Base-by-base conservation (phyloP, 2,329 filamentous ascomycete species). In the Ophiocordyceps polyrhachis-furcata region DNA sequence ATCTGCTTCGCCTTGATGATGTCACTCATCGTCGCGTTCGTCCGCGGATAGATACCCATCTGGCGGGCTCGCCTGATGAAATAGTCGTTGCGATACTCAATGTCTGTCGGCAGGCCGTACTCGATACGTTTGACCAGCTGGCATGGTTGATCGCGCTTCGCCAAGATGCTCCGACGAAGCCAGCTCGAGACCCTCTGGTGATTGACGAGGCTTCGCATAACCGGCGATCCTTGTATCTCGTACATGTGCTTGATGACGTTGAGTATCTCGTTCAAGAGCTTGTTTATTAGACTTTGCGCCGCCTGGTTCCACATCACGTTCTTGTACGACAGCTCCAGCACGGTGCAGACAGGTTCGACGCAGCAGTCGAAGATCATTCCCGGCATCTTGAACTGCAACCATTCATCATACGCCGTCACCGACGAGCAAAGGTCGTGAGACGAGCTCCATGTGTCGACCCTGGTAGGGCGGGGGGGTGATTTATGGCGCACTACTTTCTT, bases 41-140 rank as follows among this genome's bases (percentile, higher is more conserved):
- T 67, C 12, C 76, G 74, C 53, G 79, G 79, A 43, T 74, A 67
- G n/a, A 94, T 66, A 1, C 84, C 83, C 48, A 88, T 54, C 56
- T 83, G 74, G 52, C 74, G 70, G 0, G 83, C 91, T 38, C 81
- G 73, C 43, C 67, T 70, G 29, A 93, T 70, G 48, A 98, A 81
- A 63, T 89, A 98, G 1, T 88, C 89, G 58, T 93, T 95, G 52
- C 89, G 73, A 55, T 81, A 93, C 41, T 88, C 76, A 38, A 95
- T 74, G 54, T 94, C 86, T 0, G 84, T 86, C 47, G 68, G 62
- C 48, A 65, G 63, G 1, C 83, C 81, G 1, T 62, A 58, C 12
- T 74, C 63, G 13, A 88, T 66, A 53, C 81, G 76, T 44, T 72
- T 69, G 6, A 83, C 64, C 76, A 93, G 86, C 19, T 68, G 71